A percentile compares a stretch with the other conserved stretches of the same genome.
These are phyloP conservation scores for Cymbopogon citratus DNA, from an alignment of 176 grass and related monocot species.

Conservation along the genomic window DNA sequence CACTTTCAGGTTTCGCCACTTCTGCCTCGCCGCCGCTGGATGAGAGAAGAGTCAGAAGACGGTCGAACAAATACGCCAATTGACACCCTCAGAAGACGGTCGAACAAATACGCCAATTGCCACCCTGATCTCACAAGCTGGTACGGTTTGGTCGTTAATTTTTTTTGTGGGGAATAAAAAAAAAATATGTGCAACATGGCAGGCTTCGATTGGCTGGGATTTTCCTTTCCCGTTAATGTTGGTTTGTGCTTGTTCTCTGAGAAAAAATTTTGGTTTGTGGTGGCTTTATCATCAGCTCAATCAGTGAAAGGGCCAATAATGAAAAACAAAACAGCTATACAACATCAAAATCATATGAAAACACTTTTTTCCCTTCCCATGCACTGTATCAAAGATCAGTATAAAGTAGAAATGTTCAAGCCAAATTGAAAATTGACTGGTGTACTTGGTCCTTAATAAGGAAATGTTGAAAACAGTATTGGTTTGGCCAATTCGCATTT, in stretches of 20 bases:
- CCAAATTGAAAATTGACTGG: neutral
- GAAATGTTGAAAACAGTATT: neutral
- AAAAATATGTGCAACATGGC: slow-evolving; percentile 12
- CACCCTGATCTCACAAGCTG: slow-evolving; percentile 12
- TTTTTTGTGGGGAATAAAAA: neutral
- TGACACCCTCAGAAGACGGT: too few relatives aligned
- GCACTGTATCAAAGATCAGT: neutral
- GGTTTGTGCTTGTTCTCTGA: neutral
- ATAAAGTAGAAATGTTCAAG: neutral
- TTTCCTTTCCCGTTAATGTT: neutral
- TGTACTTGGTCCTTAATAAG: neutral
- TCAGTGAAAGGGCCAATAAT: neutral
- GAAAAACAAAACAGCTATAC: neutral
- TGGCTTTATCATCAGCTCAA: neutral
- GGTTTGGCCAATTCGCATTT: neutral
- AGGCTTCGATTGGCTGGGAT: neutral
- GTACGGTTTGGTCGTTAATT: neutral
- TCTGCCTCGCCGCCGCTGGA: neutral
- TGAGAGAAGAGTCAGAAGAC: neutral
- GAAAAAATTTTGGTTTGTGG: neutral
- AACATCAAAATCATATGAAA: neutral
- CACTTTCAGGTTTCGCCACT: slow-evolving; percentile 29
- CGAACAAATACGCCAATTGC: slow-evolving; percentile 29
- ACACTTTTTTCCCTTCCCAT: neutral
- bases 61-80: too few relatives aligned